A percentile compares a stretch with the other conserved stretches of the same genome.
Evolutionary conservation across 23 red algal species (phyloP).

Genomic region (Gracilaria domingensis): DNA sequence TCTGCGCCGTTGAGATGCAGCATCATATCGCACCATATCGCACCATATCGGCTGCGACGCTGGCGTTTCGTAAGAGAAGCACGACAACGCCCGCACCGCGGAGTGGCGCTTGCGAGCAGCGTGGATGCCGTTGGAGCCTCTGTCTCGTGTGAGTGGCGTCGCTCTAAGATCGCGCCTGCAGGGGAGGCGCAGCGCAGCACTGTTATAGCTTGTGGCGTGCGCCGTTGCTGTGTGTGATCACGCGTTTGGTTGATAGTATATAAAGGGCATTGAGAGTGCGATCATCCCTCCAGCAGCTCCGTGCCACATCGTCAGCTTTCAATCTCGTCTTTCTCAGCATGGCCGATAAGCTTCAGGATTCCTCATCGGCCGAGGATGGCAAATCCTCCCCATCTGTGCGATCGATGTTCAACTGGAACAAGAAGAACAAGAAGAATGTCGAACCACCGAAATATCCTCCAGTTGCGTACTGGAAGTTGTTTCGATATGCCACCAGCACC

Average conservation of each 20-base stretch:
- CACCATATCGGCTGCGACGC: too few species aligned
- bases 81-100: too few species aligned
- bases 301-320: not conserved
- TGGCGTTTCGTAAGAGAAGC: not conserved
- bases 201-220: not conserved
- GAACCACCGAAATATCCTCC: constrained; percentile 29
- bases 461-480: constrained; percentile 51
- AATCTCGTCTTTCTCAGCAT: not conserved
- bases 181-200: not conserved
- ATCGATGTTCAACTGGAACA: constrained; percentile 19
- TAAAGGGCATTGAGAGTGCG: not conserved
- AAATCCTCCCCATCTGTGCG: not conserved
- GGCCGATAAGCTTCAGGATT: not conserved
- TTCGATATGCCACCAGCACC: constrained; percentile 61
- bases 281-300: not conserved
- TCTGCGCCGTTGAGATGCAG: too few species aligned
- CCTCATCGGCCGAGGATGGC: not conserved
- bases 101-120: not conserved
- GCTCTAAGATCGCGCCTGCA: not conserved
- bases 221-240: not conserved
- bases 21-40: too few species aligned
- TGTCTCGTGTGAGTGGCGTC: not conserved
- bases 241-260: not conserved
- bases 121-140: not conserved
- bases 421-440: constrained; percentile 11